phyloP scores from a whole-genome alignment of 2,329 filamentous ascomycete genomes.

The Colletotrichum trifolii region DNA sequence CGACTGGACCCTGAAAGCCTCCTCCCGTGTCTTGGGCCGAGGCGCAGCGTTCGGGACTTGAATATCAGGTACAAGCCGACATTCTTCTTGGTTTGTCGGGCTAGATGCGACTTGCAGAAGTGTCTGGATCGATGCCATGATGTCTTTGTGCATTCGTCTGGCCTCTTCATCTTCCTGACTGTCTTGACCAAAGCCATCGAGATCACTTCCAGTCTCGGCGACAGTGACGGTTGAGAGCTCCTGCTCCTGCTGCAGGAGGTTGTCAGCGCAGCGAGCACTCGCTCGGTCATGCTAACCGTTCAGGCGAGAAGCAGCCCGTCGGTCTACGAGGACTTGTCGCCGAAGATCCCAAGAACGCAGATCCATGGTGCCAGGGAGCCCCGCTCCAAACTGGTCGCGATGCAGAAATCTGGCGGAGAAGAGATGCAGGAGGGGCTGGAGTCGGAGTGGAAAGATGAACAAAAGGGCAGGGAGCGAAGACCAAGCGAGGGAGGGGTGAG shows the following conservation, averaged over 20 bases:
- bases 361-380: constrained; percentile 21
- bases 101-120: too few species aligned
- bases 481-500: constrained; percentile 11
- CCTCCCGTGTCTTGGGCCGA: neutral
- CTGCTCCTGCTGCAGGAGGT: too few species aligned
- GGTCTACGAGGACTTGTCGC: constrained; percentile 32
- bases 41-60: too few species aligned
- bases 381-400: constrained; percentile 26
- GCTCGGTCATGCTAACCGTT: constrained; percentile 1
- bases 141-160: neutral
- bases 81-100: too few species aligned
- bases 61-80: too few species aligned
- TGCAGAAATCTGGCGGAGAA: constrained; percentile 19
- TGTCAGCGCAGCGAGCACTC: neutral
- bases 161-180: neutral
- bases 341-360: constrained; percentile 20
- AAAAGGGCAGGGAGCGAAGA: neutral
- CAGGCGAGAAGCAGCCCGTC: constrained; percentile 11
- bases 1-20: constrained; percentile 22
- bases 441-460: constrained; percentile 14
- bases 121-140: neutral
- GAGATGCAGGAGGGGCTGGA: constrained; percentile 10
- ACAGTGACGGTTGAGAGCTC: too few species aligned
- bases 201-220: neutral
- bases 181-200: constrained; percentile 4